phyloP scores from a whole-genome alignment of 805 yeast species.

The Saturnispora halmiae region DNA sequence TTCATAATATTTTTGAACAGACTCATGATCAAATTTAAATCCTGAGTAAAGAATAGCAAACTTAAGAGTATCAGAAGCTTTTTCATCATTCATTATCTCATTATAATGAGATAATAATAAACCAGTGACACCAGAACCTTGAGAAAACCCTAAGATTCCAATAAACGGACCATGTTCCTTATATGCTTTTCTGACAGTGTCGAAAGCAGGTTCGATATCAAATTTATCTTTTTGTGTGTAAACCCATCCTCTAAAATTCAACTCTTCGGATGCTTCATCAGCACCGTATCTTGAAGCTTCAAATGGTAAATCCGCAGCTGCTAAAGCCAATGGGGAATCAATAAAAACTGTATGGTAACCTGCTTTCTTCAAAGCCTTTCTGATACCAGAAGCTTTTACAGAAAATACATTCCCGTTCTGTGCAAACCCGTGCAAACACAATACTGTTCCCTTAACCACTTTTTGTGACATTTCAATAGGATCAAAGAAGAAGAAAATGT shows the following conservation, averaged over 20 bases:
- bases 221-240: slow-evolving; percentile 33
- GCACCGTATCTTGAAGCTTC: slow-evolving; percentile 38
- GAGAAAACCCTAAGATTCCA: slow-evolving; percentile 87
- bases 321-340: slow-evolving; percentile 65
- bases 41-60: slow-evolving; percentile 77
- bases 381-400: slow-evolving; percentile 79
- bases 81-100: slow-evolving; percentile 38
- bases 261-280: slow-evolving; percentile 32
- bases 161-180: slow-evolving; percentile 70
- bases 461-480: slow-evolving; percentile 18
- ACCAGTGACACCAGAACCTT: slow-evolving; percentile 86
- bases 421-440: slow-evolving; percentile 88
- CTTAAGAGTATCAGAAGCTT: slow-evolving; percentile 41
- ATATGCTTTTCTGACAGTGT: slow-evolving; percentile 40
- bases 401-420: slow-evolving; percentile 80
- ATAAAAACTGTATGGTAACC: slow-evolving; percentile 67
- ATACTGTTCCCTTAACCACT: slow-evolving; percentile 37
- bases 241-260: slow-evolving; percentile 63
- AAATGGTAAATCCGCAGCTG: slow-evolving; percentile 67
- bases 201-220: slow-evolving; percentile 34
- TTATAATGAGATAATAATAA: slow-evolving; percentile 53
- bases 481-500: not conserved
- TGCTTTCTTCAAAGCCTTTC: slow-evolving; percentile 58
- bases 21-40: slow-evolving; percentile 24
- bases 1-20: slow-evolving; percentile 25